These are phyloP conservation scores for Microdochium trichocladiopsis DNA, from an alignment of 2,329 filamentous ascomycete genomes.

Conservation along the genomic window DNA sequence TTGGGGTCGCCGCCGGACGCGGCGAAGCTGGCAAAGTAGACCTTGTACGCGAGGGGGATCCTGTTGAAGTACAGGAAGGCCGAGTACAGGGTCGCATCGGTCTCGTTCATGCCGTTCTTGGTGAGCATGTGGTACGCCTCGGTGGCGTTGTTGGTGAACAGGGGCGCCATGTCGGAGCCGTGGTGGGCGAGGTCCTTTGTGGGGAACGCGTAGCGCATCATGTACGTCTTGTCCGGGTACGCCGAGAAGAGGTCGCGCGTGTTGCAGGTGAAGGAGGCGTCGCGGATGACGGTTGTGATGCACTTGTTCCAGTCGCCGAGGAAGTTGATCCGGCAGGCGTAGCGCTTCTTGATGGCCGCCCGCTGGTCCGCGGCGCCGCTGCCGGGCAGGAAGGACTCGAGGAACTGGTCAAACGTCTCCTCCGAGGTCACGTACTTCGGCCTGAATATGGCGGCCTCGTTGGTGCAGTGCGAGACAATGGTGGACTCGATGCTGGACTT, in stretches of 20 bases:
- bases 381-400: background rate
- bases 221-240: constrained; percentile 2
- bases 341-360: background rate
- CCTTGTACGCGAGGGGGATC: background rate
- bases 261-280: constrained; percentile 3
- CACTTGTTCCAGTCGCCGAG: background rate
- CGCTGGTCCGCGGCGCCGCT: background rate
- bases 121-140: background rate
- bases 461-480: constrained; percentile 22
- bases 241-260: constrained; percentile 3
- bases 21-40: background rate
- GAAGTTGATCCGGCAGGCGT: background rate
- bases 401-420: constrained; percentile 5
- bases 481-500: constrained; percentile 17
- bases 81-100: background rate
- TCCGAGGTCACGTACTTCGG: constrained; percentile 9
- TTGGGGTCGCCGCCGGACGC: background rate
- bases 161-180: constrained; percentile 2
- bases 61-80: background rate
- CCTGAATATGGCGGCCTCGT: constrained; percentile 16
- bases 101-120: background rate
- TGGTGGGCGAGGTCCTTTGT: background rate
- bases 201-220: constrained; percentile 3
- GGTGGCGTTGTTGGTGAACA: constrained; percentile 1
- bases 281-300: background rate